Conservation (phyloP, 441 rosid genomes). For the Aleurites moluccanus region DNA sequence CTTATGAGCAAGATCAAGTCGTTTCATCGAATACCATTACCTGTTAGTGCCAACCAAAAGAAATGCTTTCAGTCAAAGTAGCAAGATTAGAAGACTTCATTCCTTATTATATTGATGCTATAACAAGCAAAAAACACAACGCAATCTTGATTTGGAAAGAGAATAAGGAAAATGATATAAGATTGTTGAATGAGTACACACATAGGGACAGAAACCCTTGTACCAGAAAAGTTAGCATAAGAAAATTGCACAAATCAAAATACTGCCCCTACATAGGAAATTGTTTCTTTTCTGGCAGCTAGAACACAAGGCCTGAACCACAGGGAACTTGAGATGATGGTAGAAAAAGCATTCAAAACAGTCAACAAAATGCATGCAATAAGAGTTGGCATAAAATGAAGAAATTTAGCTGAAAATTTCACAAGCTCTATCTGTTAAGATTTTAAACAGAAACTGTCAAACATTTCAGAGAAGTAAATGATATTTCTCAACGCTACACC, state of each 20-base stretch:
- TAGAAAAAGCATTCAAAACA: background rate
- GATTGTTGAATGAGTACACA: background rate
- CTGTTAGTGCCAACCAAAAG: constrained; percentile 31
- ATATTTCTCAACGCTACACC: background rate
- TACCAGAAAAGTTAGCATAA: background rate
- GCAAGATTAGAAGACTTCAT: background rate
- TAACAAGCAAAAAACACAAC: background rate
- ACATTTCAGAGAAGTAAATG: background rate
- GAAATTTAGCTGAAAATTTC: background rate
- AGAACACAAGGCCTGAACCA: background rate
- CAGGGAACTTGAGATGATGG: background rate
- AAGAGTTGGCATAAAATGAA: background rate
- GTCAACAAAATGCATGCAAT: background rate
- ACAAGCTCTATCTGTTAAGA: background rate
- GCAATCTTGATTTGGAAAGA: background rate
- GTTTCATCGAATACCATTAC: constrained; percentile 64
- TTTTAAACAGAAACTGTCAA: background rate
- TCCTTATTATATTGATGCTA: background rate
- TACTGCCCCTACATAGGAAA: background rate
- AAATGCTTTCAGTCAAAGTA: constrained; percentile 16
- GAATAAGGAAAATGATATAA: background rate
- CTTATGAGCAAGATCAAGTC: constrained; percentile 38
- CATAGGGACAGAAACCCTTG: background rate
- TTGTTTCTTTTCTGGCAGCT: background rate
- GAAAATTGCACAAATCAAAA: background rate